phyloP scores from a whole-genome alignment of 164 flowering plant species.

The Magnolia kwangsiensis region DNA sequence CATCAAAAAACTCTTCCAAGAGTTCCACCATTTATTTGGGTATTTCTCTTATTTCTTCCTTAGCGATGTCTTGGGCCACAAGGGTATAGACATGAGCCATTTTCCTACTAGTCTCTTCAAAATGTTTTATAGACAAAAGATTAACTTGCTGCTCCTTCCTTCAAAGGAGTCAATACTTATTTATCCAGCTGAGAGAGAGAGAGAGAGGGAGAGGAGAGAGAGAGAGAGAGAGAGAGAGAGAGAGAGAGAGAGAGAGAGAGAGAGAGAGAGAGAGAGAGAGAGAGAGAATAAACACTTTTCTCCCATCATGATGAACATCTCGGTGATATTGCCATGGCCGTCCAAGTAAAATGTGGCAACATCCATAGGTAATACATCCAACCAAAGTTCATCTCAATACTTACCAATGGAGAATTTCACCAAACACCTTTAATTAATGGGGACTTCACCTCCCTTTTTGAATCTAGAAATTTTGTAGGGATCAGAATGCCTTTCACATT shows the following conservation, averaged over 20 bases:
- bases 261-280: too few species aligned
- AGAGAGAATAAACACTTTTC: background rate
- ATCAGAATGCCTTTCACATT: background rate
- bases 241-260: too few species aligned
- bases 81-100: background rate
- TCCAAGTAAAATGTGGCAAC: background rate
- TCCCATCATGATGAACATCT: background rate
- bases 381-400: background rate
- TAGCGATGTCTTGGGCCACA: background rate
- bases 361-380: background rate
- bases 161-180: background rate
- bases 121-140: background rate
- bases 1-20: background rate
- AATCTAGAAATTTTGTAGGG: slow-evolving; percentile 3
- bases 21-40: background rate
- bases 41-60: background rate
- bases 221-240: background rate
- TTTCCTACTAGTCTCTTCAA: background rate
- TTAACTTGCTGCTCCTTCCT: background rate
- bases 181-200: background rate
- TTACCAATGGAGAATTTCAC: background rate
- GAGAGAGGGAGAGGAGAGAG: too few species aligned
- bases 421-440: background rate
- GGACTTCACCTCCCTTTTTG: background rate
- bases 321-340: background rate